Conservation (phyloP, 805 yeast species). For the Teunomyces panamensis region DNA sequence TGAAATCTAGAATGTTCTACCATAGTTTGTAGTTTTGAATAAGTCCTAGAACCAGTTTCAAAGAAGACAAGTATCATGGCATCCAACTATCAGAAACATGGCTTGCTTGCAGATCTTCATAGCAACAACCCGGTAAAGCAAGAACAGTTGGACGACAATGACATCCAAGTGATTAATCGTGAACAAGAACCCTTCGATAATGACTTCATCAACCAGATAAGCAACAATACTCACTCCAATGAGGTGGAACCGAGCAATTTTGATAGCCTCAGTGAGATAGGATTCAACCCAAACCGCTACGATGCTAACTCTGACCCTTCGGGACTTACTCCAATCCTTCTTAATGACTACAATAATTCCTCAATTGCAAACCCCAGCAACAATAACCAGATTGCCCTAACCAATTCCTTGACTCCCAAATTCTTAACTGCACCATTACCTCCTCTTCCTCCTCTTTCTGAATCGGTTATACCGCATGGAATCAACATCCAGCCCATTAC, state of each 20-base stretch:
- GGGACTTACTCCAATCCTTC: conserved; percentile 1
- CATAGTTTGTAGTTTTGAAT: background rate
- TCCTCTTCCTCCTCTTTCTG: conserved; percentile 28
- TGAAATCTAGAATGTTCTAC: conserved; percentile 1
- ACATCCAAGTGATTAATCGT: conserved; percentile 20
- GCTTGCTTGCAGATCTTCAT: background rate
- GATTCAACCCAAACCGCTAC: background rate
- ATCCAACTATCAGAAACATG: background rate
- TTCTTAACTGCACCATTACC: conserved; percentile 17
- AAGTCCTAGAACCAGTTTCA: background rate
- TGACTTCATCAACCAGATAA: conserved; percentile 7
- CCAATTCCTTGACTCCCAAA: conserved; percentile 9
- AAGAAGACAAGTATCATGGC: background rate
- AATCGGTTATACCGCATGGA: conserved; percentile 25
- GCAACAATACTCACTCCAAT: background rate
- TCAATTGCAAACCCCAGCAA: conserved; percentile 3
- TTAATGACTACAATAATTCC: background rate
- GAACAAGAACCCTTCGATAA: conserved; percentile 8
- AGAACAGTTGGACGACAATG: conserved; percentile 12
- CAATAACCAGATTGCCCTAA: conserved; percentile 1
- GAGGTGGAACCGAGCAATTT: background rate
- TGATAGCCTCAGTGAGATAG: background rate
- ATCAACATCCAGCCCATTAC: conserved; percentile 15
- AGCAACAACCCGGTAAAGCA: background rate
- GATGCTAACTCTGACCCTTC: background rate